phyloP scores from a whole-genome alignment of 495 filamentous ascomycete genomes.

The Penicillium silybi region DNA sequence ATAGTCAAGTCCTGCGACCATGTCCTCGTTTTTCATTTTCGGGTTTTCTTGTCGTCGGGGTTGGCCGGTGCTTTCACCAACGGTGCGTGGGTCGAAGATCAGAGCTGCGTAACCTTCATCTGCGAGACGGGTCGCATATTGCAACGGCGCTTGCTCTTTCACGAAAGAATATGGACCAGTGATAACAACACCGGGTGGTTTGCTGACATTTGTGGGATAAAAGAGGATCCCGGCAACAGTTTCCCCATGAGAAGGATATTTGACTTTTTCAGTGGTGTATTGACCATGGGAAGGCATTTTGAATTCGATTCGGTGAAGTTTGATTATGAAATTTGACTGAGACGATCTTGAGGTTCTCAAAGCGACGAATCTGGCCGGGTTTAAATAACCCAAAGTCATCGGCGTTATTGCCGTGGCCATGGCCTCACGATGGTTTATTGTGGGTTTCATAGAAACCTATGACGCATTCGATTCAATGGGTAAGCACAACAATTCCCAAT shows the following conservation, averaged over 20 bases:
- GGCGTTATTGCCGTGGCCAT: slow-evolving; percentile 3
- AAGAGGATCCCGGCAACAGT: slow-evolving; percentile 11
- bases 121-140: slow-evolving; percentile 20
- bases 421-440: not conserved
- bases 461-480: no score
- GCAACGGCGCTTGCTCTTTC: slow-evolving; percentile 23
- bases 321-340: slow-evolving; percentile 1
- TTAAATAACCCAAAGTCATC: slow-evolving; percentile 4
- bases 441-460: no score
- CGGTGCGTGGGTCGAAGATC: slow-evolving; percentile 19
- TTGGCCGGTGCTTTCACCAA: slow-evolving; percentile 22
- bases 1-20: slow-evolving; percentile 19
- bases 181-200: slow-evolving; percentile 15
- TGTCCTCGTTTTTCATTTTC: slow-evolving; percentile 21
- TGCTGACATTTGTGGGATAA: slow-evolving; percentile 7
- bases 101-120: slow-evolving; percentile 20
- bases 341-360: not conserved
- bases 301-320: not conserved
- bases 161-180: slow-evolving; percentile 18
- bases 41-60: slow-evolving; percentile 20
- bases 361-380: not conserved
- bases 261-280: slow-evolving; percentile 18
- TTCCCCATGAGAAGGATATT: slow-evolving; percentile 15
- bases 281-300: slow-evolving; percentile 22
- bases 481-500: no score